phyloP scores from a whole-genome alignment of 352 stramenopile species.

The Elongisporangium senticosum region DNA sequence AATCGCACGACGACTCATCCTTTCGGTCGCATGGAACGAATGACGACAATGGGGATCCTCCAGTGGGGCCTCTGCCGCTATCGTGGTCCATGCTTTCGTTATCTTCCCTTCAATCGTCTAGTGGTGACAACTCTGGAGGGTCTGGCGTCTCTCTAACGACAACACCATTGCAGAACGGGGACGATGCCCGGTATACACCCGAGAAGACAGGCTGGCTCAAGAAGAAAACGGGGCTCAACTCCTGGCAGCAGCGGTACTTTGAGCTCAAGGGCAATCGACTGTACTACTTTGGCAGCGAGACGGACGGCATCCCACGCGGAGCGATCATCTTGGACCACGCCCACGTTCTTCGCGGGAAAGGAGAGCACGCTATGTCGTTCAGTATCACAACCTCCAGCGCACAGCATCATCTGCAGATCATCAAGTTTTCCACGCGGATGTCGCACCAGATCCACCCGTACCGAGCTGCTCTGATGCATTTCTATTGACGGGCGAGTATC shows the following conservation, averaged over 20 bases:
- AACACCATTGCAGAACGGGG: constrained; percentile 12
- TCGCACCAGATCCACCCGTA: constrained; percentile 63
- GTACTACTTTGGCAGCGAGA: constrained; percentile 76
- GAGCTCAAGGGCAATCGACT: constrained; percentile 76
- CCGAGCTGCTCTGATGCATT: neutral
- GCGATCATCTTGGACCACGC: constrained; percentile 70
- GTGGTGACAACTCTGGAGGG: neutral
- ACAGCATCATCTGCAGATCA: constrained; percentile 47
- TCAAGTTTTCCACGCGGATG: constrained; percentile 69
- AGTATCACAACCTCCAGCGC: constrained; percentile 64
- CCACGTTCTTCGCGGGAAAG: constrained; percentile 53
- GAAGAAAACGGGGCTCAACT: constrained; percentile 74
- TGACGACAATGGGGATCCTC: constrained; percentile 20
- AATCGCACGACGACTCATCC: constrained; percentile 4
- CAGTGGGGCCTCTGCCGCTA: constrained; percentile 33
- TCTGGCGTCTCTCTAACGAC: constrained; percentile 9
- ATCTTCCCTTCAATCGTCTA: constrained; percentile 27
- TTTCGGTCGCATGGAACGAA: constrained; percentile 4
- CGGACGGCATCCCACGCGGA: constrained; percentile 59
- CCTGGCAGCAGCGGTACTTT: constrained; percentile 76
- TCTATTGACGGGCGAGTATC: neutral
- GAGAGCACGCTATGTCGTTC: constrained; percentile 57
- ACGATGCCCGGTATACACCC: constrained; percentile 24
- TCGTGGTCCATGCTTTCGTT: constrained; percentile 66
- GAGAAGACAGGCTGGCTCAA: constrained; percentile 77